A percentile compares a stretch with the other conserved stretches of the same genome.
Conservation (phyloP, 2,329 filamentous ascomycete species). For the Pseudopithomyces maydicus region DNA sequence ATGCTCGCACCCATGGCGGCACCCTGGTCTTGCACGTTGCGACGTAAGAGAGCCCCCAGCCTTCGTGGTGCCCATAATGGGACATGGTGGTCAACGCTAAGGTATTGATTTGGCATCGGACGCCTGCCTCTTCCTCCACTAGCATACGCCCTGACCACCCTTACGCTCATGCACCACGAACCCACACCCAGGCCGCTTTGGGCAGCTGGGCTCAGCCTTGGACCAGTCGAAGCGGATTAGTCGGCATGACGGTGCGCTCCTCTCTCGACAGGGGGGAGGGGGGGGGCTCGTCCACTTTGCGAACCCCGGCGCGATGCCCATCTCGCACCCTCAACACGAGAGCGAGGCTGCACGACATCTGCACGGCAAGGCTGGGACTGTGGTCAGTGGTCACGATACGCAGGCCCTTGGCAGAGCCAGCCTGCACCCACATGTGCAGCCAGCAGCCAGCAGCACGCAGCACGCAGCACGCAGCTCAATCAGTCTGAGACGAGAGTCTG, state of each 20-base stretch:
- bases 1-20: background rate
- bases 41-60: slow-evolving; percentile 9
- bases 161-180: background rate
- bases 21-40: slow-evolving; percentile 5
- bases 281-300: slow-evolving; percentile 14
- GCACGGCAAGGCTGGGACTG: slow-evolving; percentile 5
- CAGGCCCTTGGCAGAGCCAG: slow-evolving; percentile 10
- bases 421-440: too few relatives aligned
- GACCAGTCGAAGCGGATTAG: slow-evolving; percentile 5
- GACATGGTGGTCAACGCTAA: slow-evolving; percentile 5
- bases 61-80: slow-evolving; percentile 7
- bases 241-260: slow-evolving; percentile 8
- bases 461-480: too few relatives aligned
- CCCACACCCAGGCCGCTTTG: background rate
- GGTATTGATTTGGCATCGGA: slow-evolving; percentile 10
- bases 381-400: too few relatives aligned
- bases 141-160: slow-evolving; percentile 1
- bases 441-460: too few relatives aligned
- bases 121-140: slow-evolving; percentile 13
- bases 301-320: slow-evolving; percentile 13
- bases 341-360: slow-evolving; percentile 8
- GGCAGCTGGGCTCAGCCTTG: slow-evolving; percentile 5
- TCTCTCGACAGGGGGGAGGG: slow-evolving; percentile 5
- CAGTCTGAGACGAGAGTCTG: background rate
- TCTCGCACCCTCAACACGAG: background rate